Evolutionary conservation across 2,329 filamentous ascomycete species (phyloP).

Genomic region (Paracoccidioides lutzii): DNA sequence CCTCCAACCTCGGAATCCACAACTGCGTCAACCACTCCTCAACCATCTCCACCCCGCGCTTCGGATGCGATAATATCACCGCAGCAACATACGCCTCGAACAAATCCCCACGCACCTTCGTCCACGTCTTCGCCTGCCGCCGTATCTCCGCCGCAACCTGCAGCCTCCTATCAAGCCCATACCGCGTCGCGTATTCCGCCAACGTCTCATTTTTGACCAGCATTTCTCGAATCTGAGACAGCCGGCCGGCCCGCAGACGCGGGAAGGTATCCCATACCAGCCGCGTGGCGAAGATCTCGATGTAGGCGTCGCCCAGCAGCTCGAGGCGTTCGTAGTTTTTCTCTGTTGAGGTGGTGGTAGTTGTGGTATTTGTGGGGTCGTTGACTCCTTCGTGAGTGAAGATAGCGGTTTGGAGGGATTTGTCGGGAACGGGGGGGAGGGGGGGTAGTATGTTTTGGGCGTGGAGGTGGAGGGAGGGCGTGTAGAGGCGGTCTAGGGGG

Average conservation of each 20-base stretch:
- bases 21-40: slow-evolving; percentile 61
- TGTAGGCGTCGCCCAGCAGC: slow-evolving; percentile 76
- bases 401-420: slow-evolving; percentile 46
- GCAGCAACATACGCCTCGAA: slow-evolving; percentile 87
- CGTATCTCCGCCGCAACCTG: slow-evolving; percentile 40
- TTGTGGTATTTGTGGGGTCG: slow-evolving; percentile 8
- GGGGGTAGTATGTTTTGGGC: slow-evolving; percentile 10
- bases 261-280: slow-evolving; percentile 64
- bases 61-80: slow-evolving; percentile 54
- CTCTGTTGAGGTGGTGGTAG: slow-evolving; percentile 15
- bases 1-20: slow-evolving; percentile 54
- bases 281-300: slow-evolving; percentile 62
- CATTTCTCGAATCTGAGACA: slow-evolving; percentile 62
- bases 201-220: slow-evolving; percentile 73
- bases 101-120: slow-evolving; percentile 70
- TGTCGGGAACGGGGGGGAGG: slow-evolving; percentile 49
- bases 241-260: slow-evolving; percentile 51
- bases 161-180: slow-evolving; percentile 55
- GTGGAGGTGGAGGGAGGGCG: not conserved
- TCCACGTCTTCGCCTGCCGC: slow-evolving; percentile 41
- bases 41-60: slow-evolving; percentile 47
- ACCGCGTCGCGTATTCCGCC: slow-evolving; percentile 53
- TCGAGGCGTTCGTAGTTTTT: slow-evolving; percentile 70
- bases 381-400: slow-evolving; percentile 52
- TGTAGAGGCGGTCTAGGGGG: not conserved